Conservation (phyloP, 495 filamentous ascomycete species). For the Baudoinia panamericana region DNA sequence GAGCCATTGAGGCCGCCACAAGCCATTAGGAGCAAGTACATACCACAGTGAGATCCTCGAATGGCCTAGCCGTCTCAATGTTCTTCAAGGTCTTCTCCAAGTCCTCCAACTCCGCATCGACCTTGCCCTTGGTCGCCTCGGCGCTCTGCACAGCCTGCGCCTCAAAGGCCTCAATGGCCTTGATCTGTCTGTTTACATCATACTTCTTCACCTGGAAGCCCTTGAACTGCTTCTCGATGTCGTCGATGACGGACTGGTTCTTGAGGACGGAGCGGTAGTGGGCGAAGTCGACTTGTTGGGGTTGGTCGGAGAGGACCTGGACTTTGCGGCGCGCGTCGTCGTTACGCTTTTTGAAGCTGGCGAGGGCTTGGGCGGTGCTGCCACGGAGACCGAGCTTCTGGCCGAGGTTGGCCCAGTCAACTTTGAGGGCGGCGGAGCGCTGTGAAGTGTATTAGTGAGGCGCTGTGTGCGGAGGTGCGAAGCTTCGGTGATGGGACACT, state of each 20-base stretch:
- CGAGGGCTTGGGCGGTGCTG: slow-evolving; percentile 76
- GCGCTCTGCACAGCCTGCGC: slow-evolving; percentile 92
- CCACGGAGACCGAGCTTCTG: slow-evolving; percentile 90
- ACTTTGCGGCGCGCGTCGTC: slow-evolving; percentile 95
- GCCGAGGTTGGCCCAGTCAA: slow-evolving; percentile 93
- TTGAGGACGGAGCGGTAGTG: slow-evolving; percentile 85
- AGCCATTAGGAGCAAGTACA: slow-evolving; percentile 33
- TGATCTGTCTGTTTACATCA: slow-evolving; percentile 81
- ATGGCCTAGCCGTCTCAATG: slow-evolving; percentile 89
- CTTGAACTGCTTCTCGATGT: slow-evolving; percentile 89
- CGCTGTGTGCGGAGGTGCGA: background rate
- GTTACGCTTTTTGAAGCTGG: slow-evolving; percentile 98
- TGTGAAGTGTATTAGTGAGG: background rate
- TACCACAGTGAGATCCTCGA: slow-evolving; percentile 96
- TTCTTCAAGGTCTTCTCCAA: slow-evolving; percentile 88
- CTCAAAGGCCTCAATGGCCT: slow-evolving; percentile 97
- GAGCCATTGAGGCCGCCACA: slow-evolving; percentile 5
- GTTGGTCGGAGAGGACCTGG: slow-evolving; percentile 57
- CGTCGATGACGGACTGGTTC: slow-evolving; percentile 85
- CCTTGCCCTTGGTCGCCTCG: slow-evolving; percentile 84
- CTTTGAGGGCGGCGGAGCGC: slow-evolving; percentile 93
- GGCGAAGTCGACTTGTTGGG: slow-evolving; percentile 78
- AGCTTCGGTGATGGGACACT: background rate
- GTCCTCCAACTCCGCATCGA: slow-evolving; percentile 84
- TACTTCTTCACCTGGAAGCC: slow-evolving; percentile 82